Percentiles rank a stretch among this genome's conserved stretches.
phyloP scores from a whole-genome alignment of 345 rosid genomes.

The Passiflora organensis region DNA sequence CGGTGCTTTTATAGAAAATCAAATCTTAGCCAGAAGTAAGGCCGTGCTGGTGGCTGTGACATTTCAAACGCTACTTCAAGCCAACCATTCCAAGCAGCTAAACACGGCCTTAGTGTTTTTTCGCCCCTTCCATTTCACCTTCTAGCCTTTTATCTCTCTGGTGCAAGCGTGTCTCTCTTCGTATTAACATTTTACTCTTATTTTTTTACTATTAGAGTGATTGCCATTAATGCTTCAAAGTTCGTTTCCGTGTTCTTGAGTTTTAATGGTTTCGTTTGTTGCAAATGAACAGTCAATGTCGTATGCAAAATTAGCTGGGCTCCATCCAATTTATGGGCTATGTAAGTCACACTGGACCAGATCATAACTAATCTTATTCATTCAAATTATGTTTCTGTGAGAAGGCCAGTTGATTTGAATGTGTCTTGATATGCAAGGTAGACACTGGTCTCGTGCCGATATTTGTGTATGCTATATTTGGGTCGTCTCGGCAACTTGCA shows the following conservation, averaged over 20 bases:
- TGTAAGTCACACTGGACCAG: conserved; percentile 53
- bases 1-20: too few species aligned
- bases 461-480: conserved; percentile 80
- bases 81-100: not conserved
- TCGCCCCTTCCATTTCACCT: not conserved
- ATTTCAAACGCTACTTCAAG: not conserved
- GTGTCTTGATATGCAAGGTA: conserved; percentile 34
- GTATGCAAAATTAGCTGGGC: conserved; percentile 96
- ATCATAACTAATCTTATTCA: too few species aligned
- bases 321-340: conserved; percentile 81
- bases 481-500: conserved; percentile 98
- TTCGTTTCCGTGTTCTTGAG: not conserved
- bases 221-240: not conserved
- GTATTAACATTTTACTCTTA: not conserved
- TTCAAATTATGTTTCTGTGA: not conserved
- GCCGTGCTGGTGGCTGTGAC: not conserved
- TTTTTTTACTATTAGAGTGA: too few species aligned
- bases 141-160: not conserved
- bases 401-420: conserved; percentile 3
- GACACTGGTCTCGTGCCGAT: conserved; percentile 92
- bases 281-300: conserved; percentile 87
- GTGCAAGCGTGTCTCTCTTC: not conserved
- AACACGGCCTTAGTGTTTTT: not conserved
- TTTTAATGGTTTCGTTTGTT: conserved; percentile 15
- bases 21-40: not conserved